phyloP scores from a whole-genome alignment of 169 alveolate species.

The Cryptosporidium ryanae region DNA sequence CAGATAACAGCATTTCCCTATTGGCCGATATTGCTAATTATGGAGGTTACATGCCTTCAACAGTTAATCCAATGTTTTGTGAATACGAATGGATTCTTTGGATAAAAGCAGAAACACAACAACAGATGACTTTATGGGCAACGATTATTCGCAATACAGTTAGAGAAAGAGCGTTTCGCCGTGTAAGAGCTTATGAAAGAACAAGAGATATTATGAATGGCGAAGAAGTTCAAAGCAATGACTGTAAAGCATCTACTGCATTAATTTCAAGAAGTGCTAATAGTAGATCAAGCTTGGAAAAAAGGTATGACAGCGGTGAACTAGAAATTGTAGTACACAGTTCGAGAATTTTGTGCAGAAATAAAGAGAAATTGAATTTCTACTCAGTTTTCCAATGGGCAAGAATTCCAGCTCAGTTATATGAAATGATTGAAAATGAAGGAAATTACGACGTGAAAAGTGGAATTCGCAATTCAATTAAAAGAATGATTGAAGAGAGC shows the following conservation, averaged over 20 bases:
- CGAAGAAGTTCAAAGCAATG: constrained; percentile 49
- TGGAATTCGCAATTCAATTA: constrained; percentile 54
- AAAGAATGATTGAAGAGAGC: constrained; percentile 64
- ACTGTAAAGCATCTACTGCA: constrained; percentile 57
- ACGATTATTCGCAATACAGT: constrained; percentile 70
- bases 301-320: constrained; percentile 73
- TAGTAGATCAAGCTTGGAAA: constrained; percentile 16
- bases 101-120: constrained; percentile 72
- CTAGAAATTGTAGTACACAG: constrained; percentile 64
- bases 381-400: constrained; percentile 74
- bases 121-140: constrained; percentile 74
- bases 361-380: constrained; percentile 30
- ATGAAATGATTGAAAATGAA: constrained; percentile 75
- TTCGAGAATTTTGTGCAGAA: constrained; percentile 47
- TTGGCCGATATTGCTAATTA: constrained; percentile 37
- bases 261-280: constrained; percentile 7
- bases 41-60: constrained; percentile 69
- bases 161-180: constrained; percentile 70
- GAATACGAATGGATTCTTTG: constrained; percentile 71
- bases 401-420: constrained; percentile 46
- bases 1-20: constrained; percentile 56
- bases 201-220: constrained; percentile 65
- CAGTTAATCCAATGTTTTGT: constrained; percentile 67
- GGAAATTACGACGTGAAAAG: constrained; percentile 73
- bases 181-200: constrained; percentile 73